Percentiles rank a stretch among this genome's conserved stretches.
These are phyloP conservation scores for Hymenoscyphus salicellus DNA, from an alignment of 2,329 filamentous ascomycete genomes.

Conservation along the genomic window DNA sequence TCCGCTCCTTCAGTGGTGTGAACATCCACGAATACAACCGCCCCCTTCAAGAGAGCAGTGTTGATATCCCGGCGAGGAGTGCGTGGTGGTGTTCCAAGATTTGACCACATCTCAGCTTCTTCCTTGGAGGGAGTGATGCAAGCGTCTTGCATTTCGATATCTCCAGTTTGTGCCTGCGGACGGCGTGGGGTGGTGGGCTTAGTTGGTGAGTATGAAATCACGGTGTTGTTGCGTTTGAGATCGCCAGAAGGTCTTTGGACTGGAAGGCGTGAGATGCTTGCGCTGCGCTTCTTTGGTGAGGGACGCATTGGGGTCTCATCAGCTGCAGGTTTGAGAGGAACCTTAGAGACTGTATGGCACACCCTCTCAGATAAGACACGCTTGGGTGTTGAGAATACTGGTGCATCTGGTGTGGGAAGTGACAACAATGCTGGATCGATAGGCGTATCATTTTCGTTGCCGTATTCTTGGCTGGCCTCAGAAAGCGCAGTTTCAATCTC, in stretches of 20 bases:
- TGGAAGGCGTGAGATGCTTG: slow-evolving; percentile 44
- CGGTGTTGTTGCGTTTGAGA: slow-evolving; percentile 48
- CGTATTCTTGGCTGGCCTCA: slow-evolving; percentile 63
- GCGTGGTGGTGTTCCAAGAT: slow-evolving; percentile 53
- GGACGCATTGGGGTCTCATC: slow-evolving; percentile 42
- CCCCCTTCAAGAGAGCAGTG: slow-evolving; percentile 60
- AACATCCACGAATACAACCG: slow-evolving; percentile 79
- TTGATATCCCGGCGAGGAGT: slow-evolving; percentile 55
- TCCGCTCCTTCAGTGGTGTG: slow-evolving; percentile 78
- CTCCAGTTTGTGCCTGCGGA: slow-evolving; percentile 11
- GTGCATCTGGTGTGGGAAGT: slow-evolving; percentile 10
- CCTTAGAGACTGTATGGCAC: slow-evolving; percentile 74
- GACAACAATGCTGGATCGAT: slow-evolving; percentile 49
- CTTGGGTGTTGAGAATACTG: slow-evolving; percentile 29
- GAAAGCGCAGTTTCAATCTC: slow-evolving; percentile 37
- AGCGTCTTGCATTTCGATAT: slow-evolving; percentile 21
- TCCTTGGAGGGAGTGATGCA: slow-evolving; percentile 41
- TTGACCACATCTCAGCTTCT: slow-evolving; percentile 53
- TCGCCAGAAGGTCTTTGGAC: slow-evolving; percentile 41
- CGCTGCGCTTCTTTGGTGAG: slow-evolving; percentile 41
- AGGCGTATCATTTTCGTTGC: slow-evolving; percentile 62
- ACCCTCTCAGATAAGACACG: slow-evolving; percentile 37
- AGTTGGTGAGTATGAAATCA: slow-evolving; percentile 53
- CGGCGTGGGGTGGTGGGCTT: slow-evolving; percentile 34
- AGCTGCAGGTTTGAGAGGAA: slow-evolving; percentile 67